Conservation (phyloP, 352 stramenopile species). For the Globisporangium heterothallicum region DNA sequence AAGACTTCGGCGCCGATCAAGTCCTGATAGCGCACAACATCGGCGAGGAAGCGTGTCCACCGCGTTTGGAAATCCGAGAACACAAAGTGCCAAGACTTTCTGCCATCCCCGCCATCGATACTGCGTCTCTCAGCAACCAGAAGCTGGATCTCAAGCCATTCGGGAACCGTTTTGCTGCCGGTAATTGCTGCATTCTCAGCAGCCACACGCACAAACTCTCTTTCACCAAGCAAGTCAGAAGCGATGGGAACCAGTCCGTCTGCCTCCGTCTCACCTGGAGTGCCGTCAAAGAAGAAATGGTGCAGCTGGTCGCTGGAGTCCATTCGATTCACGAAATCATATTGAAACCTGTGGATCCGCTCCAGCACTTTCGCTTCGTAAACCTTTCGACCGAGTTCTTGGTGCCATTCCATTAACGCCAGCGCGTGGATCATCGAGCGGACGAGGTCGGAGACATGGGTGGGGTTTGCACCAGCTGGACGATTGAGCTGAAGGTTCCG, state of each 20-base stretch:
- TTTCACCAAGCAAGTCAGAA: conserved; percentile 6
- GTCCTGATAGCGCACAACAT: conserved; percentile 31
- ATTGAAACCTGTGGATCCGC: conserved; percentile 35
- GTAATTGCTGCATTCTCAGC: neutral
- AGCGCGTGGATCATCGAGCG: conserved; percentile 18
- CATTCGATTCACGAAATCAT: conserved; percentile 25
- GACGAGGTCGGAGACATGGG: neutral
- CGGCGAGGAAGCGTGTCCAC: conserved; percentile 23
- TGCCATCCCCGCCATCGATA: neutral
- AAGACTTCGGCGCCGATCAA: conserved; percentile 31
- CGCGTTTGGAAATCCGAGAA: conserved; percentile 24
- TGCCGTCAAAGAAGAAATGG: conserved; percentile 25
- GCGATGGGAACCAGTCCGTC: neutral
- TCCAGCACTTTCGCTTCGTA: conserved; percentile 44
- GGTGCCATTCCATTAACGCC: conserved; percentile 33
- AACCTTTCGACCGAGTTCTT: conserved; percentile 21
- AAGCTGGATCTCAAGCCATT: conserved; percentile 29
- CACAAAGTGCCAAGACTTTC: conserved; percentile 1
- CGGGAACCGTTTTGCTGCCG: conserved; percentile 21
- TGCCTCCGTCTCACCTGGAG: neutral
- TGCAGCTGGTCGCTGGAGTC: conserved; percentile 17
- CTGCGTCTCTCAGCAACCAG: conserved; percentile 1
- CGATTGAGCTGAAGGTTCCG: conserved; percentile 4
- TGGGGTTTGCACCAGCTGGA: no score
- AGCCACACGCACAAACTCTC: conserved; percentile 1